phyloP scores from a whole-genome alignment of 148 eudicot species.

The Fagopyrum tataricum region DNA sequence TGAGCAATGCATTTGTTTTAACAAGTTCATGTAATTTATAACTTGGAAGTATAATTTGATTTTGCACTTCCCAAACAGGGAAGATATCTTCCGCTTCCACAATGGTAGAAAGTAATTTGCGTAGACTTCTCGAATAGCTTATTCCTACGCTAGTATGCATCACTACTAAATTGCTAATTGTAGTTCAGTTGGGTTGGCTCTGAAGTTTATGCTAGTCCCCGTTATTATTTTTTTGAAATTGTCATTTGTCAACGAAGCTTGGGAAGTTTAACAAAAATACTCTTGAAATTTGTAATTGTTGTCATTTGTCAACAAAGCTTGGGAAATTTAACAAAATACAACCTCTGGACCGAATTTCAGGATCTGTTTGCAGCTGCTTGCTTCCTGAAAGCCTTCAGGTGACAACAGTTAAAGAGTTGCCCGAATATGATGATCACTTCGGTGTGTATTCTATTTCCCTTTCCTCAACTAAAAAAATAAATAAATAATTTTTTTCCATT shows the following conservation, averaged over 20 bases:
- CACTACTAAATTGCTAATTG: background rate
- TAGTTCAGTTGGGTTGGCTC: background rate
- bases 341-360: constrained; percentile 27
- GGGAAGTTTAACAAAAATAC: background rate
- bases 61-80: background rate
- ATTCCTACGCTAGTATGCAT: background rate
- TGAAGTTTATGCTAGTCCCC: background rate
- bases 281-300: background rate
- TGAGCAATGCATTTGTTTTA: background rate
- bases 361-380: constrained; percentile 74
- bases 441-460: constrained; percentile 24
- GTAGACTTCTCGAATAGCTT: background rate
- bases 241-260: background rate
- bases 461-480: background rate
- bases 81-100: background rate
- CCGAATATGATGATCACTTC: constrained; percentile 50
- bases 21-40: background rate
- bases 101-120: background rate
- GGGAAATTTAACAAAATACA: background rate
- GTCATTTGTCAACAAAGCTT: background rate
- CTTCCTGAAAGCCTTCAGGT: constrained; percentile 84
- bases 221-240: background rate
- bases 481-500: background rate
- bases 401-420: constrained; percentile 63
- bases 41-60: background rate